Conservation (phyloP, 495 filamentous ascomycete species). For the Aspergillus ostianus region DNA sequence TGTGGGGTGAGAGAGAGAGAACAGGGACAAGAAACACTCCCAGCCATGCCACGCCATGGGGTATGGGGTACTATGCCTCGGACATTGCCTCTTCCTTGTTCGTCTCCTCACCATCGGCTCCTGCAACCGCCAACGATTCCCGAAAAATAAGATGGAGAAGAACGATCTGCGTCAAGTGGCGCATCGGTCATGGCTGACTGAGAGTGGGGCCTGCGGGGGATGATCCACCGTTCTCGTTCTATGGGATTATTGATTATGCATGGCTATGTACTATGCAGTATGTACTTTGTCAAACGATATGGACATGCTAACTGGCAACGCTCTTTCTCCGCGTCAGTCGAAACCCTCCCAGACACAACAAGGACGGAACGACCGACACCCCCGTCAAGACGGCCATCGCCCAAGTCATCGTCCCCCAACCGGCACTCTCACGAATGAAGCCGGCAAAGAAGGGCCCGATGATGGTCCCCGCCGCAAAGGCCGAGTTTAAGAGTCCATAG, state of each 20-base stretch:
- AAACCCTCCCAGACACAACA: constrained; percentile 22
- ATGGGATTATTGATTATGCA: neutral
- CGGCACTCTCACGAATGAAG: constrained; percentile 50
- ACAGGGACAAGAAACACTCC: neutral
- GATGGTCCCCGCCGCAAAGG: constrained; percentile 56
- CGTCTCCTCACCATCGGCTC: neutral
- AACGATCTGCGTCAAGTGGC: neutral
- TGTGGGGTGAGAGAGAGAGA: neutral
- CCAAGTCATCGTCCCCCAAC: constrained; percentile 56
- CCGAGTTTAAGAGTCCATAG: constrained; percentile 53
- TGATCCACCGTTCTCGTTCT: too few species aligned
- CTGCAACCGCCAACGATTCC: neutral
- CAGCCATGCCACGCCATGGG: neutral
- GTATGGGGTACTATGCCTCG: neutral
- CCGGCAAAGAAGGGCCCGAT: constrained; percentile 61
- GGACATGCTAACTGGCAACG: neutral
- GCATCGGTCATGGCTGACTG: neutral
- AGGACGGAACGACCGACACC: constrained; percentile 23
- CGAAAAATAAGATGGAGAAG: neutral
- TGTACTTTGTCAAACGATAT: too few species aligned
- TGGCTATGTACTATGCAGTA: too few species aligned
- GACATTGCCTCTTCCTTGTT: neutral
- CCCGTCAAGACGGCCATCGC: constrained; percentile 26
- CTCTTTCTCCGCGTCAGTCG: constrained; percentile 4
- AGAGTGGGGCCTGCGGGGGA: neutral